Evolutionary conservation across 2,329 filamentous ascomycete species (phyloP).

Genomic region (Colletotrichum truncatum): DNA sequence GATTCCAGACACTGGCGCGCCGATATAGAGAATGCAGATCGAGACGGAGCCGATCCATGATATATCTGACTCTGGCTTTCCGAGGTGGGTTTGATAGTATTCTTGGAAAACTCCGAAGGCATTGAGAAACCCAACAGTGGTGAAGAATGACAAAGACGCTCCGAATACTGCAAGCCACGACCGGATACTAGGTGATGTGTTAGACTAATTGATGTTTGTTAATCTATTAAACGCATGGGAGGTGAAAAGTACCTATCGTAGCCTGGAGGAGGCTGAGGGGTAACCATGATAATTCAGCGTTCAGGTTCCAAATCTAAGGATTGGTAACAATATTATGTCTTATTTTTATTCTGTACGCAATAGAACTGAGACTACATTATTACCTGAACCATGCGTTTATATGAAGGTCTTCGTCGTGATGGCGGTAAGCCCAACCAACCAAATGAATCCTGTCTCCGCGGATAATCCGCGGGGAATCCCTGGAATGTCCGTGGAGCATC

Average conservation of each 20-base stretch:
- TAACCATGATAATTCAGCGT: neutral
- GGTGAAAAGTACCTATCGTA: conserved; percentile 20
- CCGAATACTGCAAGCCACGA: conserved; percentile 35
- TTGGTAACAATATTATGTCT: too few species aligned
- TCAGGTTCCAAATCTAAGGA: too few species aligned
- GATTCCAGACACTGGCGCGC: conserved; percentile 39
- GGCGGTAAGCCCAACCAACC: neutral
- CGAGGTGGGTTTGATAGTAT: conserved; percentile 53
- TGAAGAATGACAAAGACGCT: conserved; percentile 33
- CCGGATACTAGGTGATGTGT: neutral
- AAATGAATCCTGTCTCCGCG: conserved; percentile 10
- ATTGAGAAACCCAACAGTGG: conserved; percentile 42
- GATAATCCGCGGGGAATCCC: conserved; percentile 16
- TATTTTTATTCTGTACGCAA: neutral
- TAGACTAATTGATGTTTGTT: too few species aligned
- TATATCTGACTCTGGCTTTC: conserved; percentile 35
- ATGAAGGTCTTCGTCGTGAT: neutral
- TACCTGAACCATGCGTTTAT: neutral
- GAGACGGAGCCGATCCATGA: conserved; percentile 58
- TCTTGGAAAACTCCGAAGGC: conserved; percentile 54
- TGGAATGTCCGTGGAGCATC: conserved; percentile 2
- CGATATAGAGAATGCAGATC: conserved; percentile 51
- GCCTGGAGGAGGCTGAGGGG: neutral
- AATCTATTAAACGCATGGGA: too few species aligned
- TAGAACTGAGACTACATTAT: too few species aligned